Base-by-base conservation (phyloP, 1,139 yeast species). In the Saccharomyces pastorianus region DNA sequence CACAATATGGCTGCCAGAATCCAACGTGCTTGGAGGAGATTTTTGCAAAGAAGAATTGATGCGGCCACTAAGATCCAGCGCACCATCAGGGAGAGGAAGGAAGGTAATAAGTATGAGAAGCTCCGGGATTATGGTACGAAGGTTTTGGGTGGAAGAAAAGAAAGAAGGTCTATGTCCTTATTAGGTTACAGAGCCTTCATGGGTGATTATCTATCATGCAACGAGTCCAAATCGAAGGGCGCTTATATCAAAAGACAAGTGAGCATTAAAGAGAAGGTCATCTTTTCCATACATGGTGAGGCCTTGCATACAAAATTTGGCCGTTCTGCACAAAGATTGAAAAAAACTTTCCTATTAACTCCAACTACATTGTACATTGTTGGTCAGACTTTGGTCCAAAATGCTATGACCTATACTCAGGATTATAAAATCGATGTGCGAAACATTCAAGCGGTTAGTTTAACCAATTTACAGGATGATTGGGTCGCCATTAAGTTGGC, bases 1-100 rank as follows among this genome's bases (percentile, higher is more conserved):
- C 95, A 90, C 67, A 89, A 88, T 65, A 95, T 93, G 96, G 99
- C 99, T 2, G 93, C 96, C 1, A 81, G 96, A 64, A 93, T 95
- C 62, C 99, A 95, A 74, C 81, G 98, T 62, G 98, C 99, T 5
- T 91, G 98, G 91, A 81, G 99, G 74, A 78, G 89, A 62, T 88
- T 86, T 67, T 73, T 85, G 58, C 84, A 84, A 68, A 79, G 88
- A 66, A 85, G 91, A 72, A 86, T 84, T 56, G 96, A 89, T 66
- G 93, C 96, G 27, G 98, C 97, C 0, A 83, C 80, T 59, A 80
- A 78, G 52, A 83, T 93, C 48, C 99, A 95, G 73, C 80, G 85
- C 58, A 85, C 90, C 48, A 89, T 96, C 87, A 82, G 95, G 69
- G 84, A 81, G 57, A 83, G 82, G 67, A 81, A 79, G 52, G 95